These are phyloP conservation scores for Hemisphaericaspora xylanilytica DNA, from an alignment of 1,139 yeast genomes.

Conservation along the genomic window DNA sequence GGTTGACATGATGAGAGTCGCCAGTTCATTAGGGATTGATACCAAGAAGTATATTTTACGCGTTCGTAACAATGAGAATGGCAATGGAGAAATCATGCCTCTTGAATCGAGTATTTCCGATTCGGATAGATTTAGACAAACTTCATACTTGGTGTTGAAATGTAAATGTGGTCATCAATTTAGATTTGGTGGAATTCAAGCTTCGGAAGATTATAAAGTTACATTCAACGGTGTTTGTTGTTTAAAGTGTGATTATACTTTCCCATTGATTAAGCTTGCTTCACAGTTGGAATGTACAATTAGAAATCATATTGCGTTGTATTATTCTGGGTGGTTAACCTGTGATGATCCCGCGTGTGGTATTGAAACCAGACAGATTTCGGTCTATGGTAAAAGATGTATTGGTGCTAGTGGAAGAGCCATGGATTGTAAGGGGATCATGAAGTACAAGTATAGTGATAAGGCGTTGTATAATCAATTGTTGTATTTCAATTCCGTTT, in stretches of 20 bases:
- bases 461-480: conserved; percentile 84
- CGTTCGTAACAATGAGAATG: conserved; percentile 34
- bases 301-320: conserved; percentile 66
- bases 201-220: conserved; percentile 57
- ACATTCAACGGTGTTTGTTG: conserved; percentile 75
- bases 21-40: conserved; percentile 76
- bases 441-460: conserved; percentile 76
- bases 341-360: conserved; percentile 91
- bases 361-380: conserved; percentile 74
- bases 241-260: conserved; percentile 49
- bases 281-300: conserved; percentile 73
- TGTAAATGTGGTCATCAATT: conserved; percentile 68
- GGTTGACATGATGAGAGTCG: conserved; percentile 75
- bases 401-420: conserved; percentile 62
- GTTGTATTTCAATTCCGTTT: conserved; percentile 71
- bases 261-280: conserved; percentile 56
- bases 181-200: conserved; percentile 70
- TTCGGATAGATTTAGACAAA: conserved; percentile 72
- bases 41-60: conserved; percentile 58
- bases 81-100: conserved; percentile 58
- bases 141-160: conserved; percentile 51
- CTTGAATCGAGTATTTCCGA: conserved; percentile 82
- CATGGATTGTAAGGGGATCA: conserved; percentile 77
- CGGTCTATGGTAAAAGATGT: conserved; percentile 89
- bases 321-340: conserved; percentile 80